These are phyloP conservation scores for Aureobasidium sp. DNA, from an alignment of 2,329 filamentous ascomycete species.

Conservation along the genomic window DNA sequence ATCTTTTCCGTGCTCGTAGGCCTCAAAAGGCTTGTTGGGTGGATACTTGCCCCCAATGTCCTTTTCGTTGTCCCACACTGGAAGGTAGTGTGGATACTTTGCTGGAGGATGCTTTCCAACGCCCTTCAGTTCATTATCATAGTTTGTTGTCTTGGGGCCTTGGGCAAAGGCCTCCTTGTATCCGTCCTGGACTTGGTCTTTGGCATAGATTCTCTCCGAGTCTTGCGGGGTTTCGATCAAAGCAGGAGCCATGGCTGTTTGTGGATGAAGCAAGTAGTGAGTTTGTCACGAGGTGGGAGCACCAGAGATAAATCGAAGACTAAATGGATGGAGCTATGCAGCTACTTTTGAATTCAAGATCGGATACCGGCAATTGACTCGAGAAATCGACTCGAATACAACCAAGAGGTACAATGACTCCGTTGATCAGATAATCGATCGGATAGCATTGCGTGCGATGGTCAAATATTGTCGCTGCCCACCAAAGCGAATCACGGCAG, in stretches of 20 bases:
- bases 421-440: neutral
- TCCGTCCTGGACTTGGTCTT: constrained; percentile 6
- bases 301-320: neutral
- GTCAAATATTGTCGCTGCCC: neutral
- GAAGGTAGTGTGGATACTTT: constrained; percentile 61
- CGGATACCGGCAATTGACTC: neutral
- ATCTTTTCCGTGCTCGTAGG: constrained; percentile 69
- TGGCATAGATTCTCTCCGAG: constrained; percentile 17
- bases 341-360: neutral
- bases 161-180: constrained; percentile 40
- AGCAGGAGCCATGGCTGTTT: constrained; percentile 36
- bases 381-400: neutral
- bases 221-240: constrained; percentile 32
- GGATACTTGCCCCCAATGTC: constrained; percentile 41
- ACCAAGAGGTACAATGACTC: neutral
- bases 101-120: constrained; percentile 48
- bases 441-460: constrained; percentile 7
- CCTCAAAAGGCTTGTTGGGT: constrained; percentile 62
- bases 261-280: neutral
- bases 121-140: constrained; percentile 48
- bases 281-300: neutral
- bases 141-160: constrained; percentile 37
- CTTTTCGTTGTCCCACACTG: constrained; percentile 23
- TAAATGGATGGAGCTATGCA: neutral
- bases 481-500: neutral